A percentile compares a stretch with the other conserved stretches of the same genome.
Evolutionary conservation across 2,329 filamentous ascomycete genomes (phyloP).

Genomic region (Arthroderma uncinatum): DNA sequence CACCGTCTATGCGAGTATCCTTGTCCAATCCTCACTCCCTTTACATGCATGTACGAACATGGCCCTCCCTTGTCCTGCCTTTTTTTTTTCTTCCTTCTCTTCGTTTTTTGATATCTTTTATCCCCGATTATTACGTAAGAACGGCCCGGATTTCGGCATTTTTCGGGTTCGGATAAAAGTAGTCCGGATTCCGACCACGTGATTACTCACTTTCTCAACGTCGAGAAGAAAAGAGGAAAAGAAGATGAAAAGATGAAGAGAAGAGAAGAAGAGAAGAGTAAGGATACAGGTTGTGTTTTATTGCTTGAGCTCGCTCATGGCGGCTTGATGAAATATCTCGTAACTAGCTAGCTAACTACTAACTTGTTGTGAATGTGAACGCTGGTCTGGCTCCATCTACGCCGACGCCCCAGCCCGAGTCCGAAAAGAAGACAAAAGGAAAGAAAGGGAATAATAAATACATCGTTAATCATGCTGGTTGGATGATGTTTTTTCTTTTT

Average conservation of each 20-base stretch:
- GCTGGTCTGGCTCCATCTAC: neutral
- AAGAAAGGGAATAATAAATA: neutral
- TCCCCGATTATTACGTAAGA: neutral
- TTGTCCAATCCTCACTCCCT: neutral
- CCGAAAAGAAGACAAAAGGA: slow-evolving; percentile 2
- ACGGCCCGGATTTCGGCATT: neutral
- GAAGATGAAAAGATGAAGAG: neutral
- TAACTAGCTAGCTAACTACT: slow-evolving; percentile 4
- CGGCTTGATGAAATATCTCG: neutral
- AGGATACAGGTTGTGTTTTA: neutral
- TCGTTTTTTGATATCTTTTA: neutral
- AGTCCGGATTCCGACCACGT: neutral
- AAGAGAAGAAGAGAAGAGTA: too few relatives aligned
- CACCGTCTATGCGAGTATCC: neutral
- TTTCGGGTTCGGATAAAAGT: neutral
- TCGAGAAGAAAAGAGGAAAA: neutral
- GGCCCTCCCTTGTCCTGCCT: neutral
- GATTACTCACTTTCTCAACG: neutral
- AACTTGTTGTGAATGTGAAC: neutral
- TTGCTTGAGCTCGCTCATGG: neutral
- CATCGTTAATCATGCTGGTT: slow-evolving; percentile 5
- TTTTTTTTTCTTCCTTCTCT: neutral
- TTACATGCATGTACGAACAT: neutral
- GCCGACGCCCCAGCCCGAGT: slow-evolving; percentile 4
- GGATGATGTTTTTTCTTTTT: neutral